Evolutionary conservation across 2,329 filamentous ascomycete species (phyloP).

Genomic region (Alternaria metachromatica): DNA sequence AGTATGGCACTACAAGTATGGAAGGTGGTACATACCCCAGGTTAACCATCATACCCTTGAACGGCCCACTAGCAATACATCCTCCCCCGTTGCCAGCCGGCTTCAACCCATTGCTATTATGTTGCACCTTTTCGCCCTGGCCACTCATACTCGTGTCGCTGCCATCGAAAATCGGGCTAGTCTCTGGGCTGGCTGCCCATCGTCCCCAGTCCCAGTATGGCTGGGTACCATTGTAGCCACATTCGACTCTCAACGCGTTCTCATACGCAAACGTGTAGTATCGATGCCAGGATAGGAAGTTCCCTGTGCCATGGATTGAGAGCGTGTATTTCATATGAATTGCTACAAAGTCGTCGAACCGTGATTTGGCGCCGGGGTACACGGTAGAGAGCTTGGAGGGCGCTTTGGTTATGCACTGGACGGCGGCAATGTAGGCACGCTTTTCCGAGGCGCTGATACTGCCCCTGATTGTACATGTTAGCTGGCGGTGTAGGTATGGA

Average conservation of each 20-base stretch:
- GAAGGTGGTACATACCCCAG: constrained; percentile 29
- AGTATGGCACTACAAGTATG: not conserved
- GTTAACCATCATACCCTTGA: constrained; percentile 49
- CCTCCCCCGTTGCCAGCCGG: constrained; percentile 63
- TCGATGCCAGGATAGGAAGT: constrained; percentile 52
- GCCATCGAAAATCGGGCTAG: constrained; percentile 65
- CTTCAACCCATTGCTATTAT: constrained; percentile 31
- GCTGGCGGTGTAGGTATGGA: not conserved
- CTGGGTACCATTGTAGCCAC: constrained; percentile 53
- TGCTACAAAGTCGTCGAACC: constrained; percentile 48
- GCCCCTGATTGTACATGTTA: constrained; percentile 29
- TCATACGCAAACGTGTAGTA: constrained; percentile 54
- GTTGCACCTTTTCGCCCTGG: constrained; percentile 51
- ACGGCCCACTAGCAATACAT: constrained; percentile 61
- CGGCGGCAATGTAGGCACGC: constrained; percentile 47
- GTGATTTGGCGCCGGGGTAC: constrained; percentile 42
- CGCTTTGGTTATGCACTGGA: constrained; percentile 39
- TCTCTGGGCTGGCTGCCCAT: constrained; percentile 51
- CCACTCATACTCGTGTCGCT: constrained; percentile 58
- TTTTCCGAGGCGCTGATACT: constrained; percentile 37
- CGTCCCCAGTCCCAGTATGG: constrained; percentile 64
- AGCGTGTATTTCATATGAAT: constrained; percentile 47
- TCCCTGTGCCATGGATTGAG: constrained; percentile 44
- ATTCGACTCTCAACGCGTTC: constrained; percentile 51
- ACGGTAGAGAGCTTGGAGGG: constrained; percentile 31